Percentiles rank a stretch among this genome's conserved stretches.
Evolutionary conservation across 2,329 filamentous ascomycete genomes (phyloP).

Genomic region (Trichoderma harzianum): DNA sequence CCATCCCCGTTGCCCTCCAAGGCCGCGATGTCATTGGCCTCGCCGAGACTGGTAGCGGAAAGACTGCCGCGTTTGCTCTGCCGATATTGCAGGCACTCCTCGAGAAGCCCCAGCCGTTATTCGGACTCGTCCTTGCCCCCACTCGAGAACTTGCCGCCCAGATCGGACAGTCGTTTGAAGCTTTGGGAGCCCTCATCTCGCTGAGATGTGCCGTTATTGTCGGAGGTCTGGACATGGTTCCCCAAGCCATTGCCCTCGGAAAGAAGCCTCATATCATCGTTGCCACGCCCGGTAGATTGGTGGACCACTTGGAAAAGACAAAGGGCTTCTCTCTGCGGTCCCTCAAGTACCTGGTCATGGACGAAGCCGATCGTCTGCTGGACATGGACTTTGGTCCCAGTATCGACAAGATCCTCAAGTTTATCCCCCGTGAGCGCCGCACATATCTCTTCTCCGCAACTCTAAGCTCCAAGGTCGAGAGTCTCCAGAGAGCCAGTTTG

Average conservation of each 20-base stretch:
- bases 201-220: conserved; percentile 83
- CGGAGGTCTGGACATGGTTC: conserved; percentile 93
- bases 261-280: conserved; percentile 95
- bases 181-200: conserved; percentile 81
- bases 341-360: conserved; percentile 88
- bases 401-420: conserved; percentile 89
- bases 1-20: conserved; percentile 76
- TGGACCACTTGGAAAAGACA: conserved; percentile 94
- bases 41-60: conserved; percentile 92
- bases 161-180: conserved; percentile 84
- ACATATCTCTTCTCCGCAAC: conserved; percentile 95
- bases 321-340: conserved; percentile 85
- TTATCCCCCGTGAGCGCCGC: conserved; percentile 70
- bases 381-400: conserved; percentile 94
- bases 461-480: conserved; percentile 90
- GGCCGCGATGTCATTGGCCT: conserved; percentile 87
- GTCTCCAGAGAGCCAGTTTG: conserved; percentile 82
- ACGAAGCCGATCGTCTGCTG: conserved; percentile 86
- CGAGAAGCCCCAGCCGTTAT: conserved; percentile 80
- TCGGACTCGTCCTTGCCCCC: conserved; percentile 85
- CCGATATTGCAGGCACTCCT: conserved; percentile 90
- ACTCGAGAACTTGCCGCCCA: conserved; percentile 92
- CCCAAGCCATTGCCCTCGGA: conserved; percentile 84
- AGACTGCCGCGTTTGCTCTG: conserved; percentile 91
- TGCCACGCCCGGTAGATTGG: conserved; percentile 81